Evolutionary conservation across 1,139 yeast genomes (phyloP).

Genomic region (Yamadazyma diddensiae): DNA sequence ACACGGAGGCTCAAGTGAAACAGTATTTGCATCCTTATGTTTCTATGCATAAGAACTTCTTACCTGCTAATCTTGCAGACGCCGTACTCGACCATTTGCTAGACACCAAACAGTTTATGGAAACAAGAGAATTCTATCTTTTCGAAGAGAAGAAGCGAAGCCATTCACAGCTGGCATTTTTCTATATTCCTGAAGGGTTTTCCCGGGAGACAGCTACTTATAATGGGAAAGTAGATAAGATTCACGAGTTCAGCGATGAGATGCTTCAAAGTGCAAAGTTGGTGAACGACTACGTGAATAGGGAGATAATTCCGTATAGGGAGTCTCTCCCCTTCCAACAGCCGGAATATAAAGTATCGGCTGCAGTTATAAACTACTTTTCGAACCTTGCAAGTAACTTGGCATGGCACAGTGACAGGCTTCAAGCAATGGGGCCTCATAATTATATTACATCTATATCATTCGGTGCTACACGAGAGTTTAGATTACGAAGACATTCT

Average conservation of each 20-base stretch:
- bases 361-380: constrained; percentile 58
- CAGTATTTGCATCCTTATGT: constrained; percentile 41
- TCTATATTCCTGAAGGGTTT: constrained; percentile 18
- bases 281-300: constrained; percentile 44
- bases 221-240: constrained; percentile 9
- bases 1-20: constrained; percentile 39
- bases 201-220: constrained; percentile 27
- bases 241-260: constrained; percentile 14
- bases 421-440: constrained; percentile 69
- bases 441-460: constrained; percentile 64
- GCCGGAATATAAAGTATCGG: constrained; percentile 41
- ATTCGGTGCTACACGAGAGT: constrained; percentile 65
- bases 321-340: constrained; percentile 24
- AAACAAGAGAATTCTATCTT: constrained; percentile 46
- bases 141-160: constrained; percentile 61
- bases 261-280: constrained; percentile 37
- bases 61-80: constrained; percentile 50
- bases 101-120: constrained; percentile 36
- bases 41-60: constrained; percentile 46
- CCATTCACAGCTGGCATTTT: constrained; percentile 47
- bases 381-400: constrained; percentile 47
- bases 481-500: constrained; percentile 47
- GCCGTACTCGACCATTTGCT: constrained; percentile 38
- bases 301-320: constrained; percentile 26
- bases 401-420: constrained; percentile 73